phyloP scores from a whole-genome alignment of 805 yeast species.

The Millerago galiae region DNA sequence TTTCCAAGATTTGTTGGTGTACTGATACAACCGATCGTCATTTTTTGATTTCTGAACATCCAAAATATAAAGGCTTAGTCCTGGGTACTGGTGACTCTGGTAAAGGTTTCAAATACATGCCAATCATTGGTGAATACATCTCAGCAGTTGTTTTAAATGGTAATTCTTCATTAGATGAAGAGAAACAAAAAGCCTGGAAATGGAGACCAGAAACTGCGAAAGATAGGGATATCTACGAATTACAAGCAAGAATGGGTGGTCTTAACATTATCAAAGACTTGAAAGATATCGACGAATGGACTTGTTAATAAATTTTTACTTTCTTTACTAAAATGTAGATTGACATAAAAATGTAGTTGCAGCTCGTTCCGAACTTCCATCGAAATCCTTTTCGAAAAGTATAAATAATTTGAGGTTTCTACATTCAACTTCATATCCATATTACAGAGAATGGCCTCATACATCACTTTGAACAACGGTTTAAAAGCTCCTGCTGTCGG shows the following conservation, averaged over 20 bases:
- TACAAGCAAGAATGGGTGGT: slow-evolving; percentile 28
- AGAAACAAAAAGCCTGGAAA: slow-evolving; percentile 24
- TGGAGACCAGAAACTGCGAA: slow-evolving; percentile 31
- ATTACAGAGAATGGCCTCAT: slow-evolving; percentile 24
- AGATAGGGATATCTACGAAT: slow-evolving; percentile 21
- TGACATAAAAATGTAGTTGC: not conserved
- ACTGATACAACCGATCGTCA: slow-evolving; percentile 31
- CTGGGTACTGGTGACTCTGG: slow-evolving; percentile 34
- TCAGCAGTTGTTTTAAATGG: slow-evolving; percentile 28
- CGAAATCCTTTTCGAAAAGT: not conserved
- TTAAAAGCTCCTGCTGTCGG: slow-evolving; percentile 69
- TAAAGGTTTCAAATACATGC: slow-evolving; percentile 32
- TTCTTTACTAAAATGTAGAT: not conserved
- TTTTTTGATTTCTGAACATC: slow-evolving; percentile 27
- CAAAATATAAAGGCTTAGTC: slow-evolving; percentile 22
- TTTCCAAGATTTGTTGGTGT: slow-evolving; percentile 31
- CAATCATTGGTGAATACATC: slow-evolving; percentile 28
- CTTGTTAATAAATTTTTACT: too few relatives aligned
- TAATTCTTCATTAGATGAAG: slow-evolving; percentile 21
- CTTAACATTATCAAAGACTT: slow-evolving; percentile 24
- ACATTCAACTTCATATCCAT: not conserved
- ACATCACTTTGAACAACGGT: slow-evolving; percentile 47
- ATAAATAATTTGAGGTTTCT: not conserved
- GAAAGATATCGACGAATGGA: slow-evolving; percentile 13
- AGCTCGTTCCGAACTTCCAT: not conserved